phyloP scores from a whole-genome alignment of 345 rosid species.

The Schrenkiella parvula region DNA sequence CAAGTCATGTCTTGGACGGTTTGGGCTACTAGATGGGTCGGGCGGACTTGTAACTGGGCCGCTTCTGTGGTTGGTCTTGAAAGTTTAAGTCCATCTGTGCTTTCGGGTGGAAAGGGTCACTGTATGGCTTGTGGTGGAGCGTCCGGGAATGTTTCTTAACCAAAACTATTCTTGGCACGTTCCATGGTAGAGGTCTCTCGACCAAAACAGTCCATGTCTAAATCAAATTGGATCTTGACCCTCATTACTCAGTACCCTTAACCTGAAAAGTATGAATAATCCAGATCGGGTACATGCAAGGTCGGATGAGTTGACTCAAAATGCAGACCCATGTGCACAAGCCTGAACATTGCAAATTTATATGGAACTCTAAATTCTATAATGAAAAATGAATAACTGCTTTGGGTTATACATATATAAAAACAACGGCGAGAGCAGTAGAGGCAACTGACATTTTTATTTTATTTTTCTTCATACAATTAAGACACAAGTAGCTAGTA shows the following conservation, averaged over 20 bases:
- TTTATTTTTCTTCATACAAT: slow-evolving; percentile 3
- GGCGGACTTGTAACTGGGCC: background rate
- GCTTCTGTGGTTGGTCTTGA: background rate
- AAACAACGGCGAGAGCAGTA: background rate
- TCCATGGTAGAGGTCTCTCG: background rate
- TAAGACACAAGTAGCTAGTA: background rate
- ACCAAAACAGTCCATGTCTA: background rate
- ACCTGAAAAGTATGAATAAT: background rate
- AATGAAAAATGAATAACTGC: background rate
- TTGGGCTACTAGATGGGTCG: background rate
- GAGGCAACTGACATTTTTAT: background rate
- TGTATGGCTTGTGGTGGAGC: background rate
- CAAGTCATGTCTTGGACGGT: background rate
- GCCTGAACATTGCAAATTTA: background rate
- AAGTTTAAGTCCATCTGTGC: background rate
- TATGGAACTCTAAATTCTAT: background rate
- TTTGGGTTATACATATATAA: background rate
- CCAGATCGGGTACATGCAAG: background rate
- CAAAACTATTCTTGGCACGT: background rate
- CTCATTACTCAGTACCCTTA: background rate
- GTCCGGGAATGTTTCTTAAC: background rate
- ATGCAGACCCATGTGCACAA: background rate
- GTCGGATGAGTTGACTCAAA: background rate
- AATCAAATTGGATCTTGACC: background rate
- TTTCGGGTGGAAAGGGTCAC: background rate